phyloP scores from a whole-genome alignment of 768 basidiomycete species.

The Leucocoprinus sp. region DNA sequence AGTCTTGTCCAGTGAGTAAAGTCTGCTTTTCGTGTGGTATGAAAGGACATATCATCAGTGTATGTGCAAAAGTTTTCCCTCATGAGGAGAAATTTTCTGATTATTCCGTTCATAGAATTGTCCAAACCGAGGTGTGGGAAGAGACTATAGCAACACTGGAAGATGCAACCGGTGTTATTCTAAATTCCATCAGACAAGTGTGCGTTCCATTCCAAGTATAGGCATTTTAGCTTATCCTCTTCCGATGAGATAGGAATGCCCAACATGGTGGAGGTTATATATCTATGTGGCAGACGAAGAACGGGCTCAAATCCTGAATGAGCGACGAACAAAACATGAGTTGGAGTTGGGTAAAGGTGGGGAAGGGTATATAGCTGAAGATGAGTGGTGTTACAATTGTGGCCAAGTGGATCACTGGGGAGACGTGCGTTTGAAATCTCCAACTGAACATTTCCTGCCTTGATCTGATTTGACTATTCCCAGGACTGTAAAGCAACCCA shows the following conservation, averaged over 20 bases:
- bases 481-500: slow-evolving; percentile 54
- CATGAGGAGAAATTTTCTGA: neutral
- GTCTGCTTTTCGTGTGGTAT: slow-evolving; percentile 75
- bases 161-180: slow-evolving; percentile 67
- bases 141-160: slow-evolving; percentile 14
- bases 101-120: slow-evolving; percentile 42
- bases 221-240: neutral
- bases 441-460: too few species aligned
- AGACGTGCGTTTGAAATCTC: slow-evolving; percentile 47
- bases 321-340: slow-evolving; percentile 41
- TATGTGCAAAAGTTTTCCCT: slow-evolving; percentile 22
- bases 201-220: slow-evolving; percentile 16
- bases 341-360: slow-evolving; percentile 59
- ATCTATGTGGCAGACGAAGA: slow-evolving; percentile 56
- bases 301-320: slow-evolving; percentile 32
- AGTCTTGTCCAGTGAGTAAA: slow-evolving; percentile 75
- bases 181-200: slow-evolving; percentile 53
- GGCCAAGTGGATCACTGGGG: slow-evolving; percentile 68
- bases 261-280: slow-evolving; percentile 75
- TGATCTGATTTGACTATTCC: neutral
- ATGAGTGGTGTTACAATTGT: slow-evolving; percentile 81
- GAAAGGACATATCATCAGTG: slow-evolving; percentile 74
- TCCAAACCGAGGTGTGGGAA: slow-evolving; percentile 45
- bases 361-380: slow-evolving; percentile 67
- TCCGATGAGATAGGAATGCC: slow-evolving; percentile 57